Evolutionary conservation across 2,329 filamentous ascomycete genomes (phyloP), one percentile per base, ranked within the genome.

Genomic region (Microcera coccophila): DNA sequence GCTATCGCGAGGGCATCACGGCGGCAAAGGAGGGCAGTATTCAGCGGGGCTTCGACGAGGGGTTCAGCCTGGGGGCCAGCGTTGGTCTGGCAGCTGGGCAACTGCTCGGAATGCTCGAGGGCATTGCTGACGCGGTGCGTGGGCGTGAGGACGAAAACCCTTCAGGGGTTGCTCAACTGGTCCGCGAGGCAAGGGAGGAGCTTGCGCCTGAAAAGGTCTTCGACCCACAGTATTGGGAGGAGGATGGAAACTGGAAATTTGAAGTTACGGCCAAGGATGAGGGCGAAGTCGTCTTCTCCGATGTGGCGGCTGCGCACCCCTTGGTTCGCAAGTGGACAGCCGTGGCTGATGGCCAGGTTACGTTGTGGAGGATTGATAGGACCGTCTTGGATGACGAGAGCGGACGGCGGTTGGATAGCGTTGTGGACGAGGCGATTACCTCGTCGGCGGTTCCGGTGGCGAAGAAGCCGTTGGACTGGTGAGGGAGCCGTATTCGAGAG

Each of bases 11-110:
- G 58, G 93, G 91, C 34, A 78, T 97, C 40, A 77, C 84, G 0
- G 72, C 71, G 3, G 86, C 85, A 22, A 97, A 97, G 63, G 78
- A 79, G 19, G 69, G 75, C 36, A 85, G 82, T 57, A 80, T 96
- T 19, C 93, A 98, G 66, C 74, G 75, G 12, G 91, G 91, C 0
- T 97, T 98, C 60, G 93, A 98, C 62, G 87, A 91, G 51, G 91
- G 91, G 0, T 97, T 90, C 62, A 75, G 81, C 12, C 73, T 97
- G 1, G 93, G 93, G 11, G 90, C 89, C 1, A 82, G 84, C 39
- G 70, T 97, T 21, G 93, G 91, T 0, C 64, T 86, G 50, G 75
- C 76, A 20, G 84, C 82, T 0, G 93, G 93, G 0, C 81, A 81
- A 52, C 68, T 94, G 11, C 64, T 95, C 3, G 93, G 93, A 0